Evolutionary conservation across 768 basidiomycete species (phyloP), one percentile per base, ranked within the genome.

Genomic region (Psilocybe cyanescens): DNA sequence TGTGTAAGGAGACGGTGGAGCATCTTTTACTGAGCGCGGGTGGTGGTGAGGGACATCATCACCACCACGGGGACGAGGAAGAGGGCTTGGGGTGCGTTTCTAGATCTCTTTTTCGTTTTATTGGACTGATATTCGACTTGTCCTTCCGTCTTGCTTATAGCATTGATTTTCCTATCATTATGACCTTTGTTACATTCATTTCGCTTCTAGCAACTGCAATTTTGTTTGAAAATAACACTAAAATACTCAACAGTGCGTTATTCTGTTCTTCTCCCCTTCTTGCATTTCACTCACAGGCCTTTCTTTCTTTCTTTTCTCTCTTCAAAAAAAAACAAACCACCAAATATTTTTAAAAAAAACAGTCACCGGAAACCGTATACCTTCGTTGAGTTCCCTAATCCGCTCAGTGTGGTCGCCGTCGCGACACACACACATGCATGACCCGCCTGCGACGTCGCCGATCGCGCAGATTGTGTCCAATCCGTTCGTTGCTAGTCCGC

Each of bases 1-100:
- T 99, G 16, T 95, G 94, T 69, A 99, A 99, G 71, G 97, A 99
- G 81, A 92, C 95, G 0, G 81, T 99, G 3, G 97, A 99, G 75
- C 95, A 97, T 75, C 74, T 97, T 44, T 72, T 99, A 14, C 80
- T 98, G 46, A 87, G 88, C 50, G 83, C 85, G 2, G 79, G 79
- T 4, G 75, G 71, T 11, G 73, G 71, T 16, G 75, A 71, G 54
- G 91, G 86, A 60, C 90, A 91, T 67, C 91, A 92, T 67, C 89
- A 90, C 59, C 75, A 76, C 61, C 67, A 71, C 69, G 82, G 82
- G 8, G 83, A 86, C 41, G 87, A 89, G 8, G 83, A 85, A 63
- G 82, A 80, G 59, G 75, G 72, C 9, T 51, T 75, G 24, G 81
- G 77, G 80, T 80, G 64, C 6, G 78, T 72, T 41, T 45, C 39